Conservation (phyloP, 148 eudicot genomes). For the Chenopodium quinoa region DNA sequence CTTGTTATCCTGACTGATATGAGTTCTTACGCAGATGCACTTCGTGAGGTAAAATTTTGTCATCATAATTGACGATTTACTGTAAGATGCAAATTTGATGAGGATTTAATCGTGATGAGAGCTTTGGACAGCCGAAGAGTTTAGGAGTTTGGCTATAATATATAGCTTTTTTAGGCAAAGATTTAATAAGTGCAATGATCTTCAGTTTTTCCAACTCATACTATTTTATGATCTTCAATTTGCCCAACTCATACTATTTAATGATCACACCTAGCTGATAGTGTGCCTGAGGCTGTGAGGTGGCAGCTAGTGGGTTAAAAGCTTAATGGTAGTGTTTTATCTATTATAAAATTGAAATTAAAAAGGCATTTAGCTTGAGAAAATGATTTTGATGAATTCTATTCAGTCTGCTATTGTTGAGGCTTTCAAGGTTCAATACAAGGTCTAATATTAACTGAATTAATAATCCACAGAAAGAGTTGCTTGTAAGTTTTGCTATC, state of each 20-base stretch:
- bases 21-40: conserved; percentile 99
- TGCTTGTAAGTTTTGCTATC: too few relatives aligned
- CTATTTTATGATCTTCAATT: neutral
- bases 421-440: too few relatives aligned
- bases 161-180: neutral
- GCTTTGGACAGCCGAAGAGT: neutral
- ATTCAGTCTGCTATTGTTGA: too few relatives aligned
- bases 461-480: too few relatives aligned
- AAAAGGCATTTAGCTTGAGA: neutral
- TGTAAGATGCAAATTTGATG: neutral
- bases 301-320: neutral
- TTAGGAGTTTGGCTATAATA: neutral
- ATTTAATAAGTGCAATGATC: too few relatives aligned
- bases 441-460: too few relatives aligned
- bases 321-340: neutral
- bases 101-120: neutral
- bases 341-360: neutral
- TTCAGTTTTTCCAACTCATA: neutral
- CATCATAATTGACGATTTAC: neutral
- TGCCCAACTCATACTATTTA: too few relatives aligned
- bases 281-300: neutral
- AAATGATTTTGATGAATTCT: too few relatives aligned
- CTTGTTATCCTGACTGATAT: conserved; percentile 97
- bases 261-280: neutral
- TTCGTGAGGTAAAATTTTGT: conserved; percentile 79